phyloP scores from a whole-genome alignment of 2,329 filamentous ascomycete species.

The Nemania sp. region DNA sequence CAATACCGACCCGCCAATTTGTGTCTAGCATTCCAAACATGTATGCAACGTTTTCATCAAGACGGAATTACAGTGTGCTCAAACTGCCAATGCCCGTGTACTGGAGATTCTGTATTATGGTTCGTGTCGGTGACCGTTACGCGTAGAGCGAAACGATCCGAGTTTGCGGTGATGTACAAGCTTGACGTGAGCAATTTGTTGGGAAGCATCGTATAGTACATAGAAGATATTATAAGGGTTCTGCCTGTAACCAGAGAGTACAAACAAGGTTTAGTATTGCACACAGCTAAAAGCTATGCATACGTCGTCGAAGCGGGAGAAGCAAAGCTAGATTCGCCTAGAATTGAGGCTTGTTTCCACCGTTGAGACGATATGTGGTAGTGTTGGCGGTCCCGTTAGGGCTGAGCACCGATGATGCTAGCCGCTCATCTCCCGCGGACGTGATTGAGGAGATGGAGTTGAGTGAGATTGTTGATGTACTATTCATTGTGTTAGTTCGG shows the following conservation, averaged over 20 bases:
- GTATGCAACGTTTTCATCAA: slow-evolving; percentile 42
- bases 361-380: slow-evolving; percentile 46
- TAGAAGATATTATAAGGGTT: neutral
- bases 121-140: slow-evolving; percentile 1
- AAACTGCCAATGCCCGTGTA: slow-evolving; percentile 6
- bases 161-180: slow-evolving; percentile 13
- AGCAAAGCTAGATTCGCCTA: slow-evolving; percentile 46
- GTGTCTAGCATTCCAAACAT: slow-evolving; percentile 39
- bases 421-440: slow-evolving; percentile 48
- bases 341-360: slow-evolving; percentile 50
- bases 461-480: slow-evolving; percentile 51
- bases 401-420: slow-evolving; percentile 46
- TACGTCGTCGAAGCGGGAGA: slow-evolving; percentile 40
- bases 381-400: slow-evolving; percentile 44
- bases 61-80: slow-evolving; percentile 12
- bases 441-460: slow-evolving; percentile 50
- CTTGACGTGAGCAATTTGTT: neutral
- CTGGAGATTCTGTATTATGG: neutral
- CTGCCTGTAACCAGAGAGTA: slow-evolving; percentile 3
- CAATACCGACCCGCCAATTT: slow-evolving; percentile 24
- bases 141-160: slow-evolving; percentile 2
- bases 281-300: slow-evolving; percentile 37
- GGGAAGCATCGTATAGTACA: slow-evolving; percentile 10
- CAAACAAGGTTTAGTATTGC: neutral
- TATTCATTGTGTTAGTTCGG: slow-evolving; percentile 60